Base-by-base conservation (phyloP, 2,329 filamentous ascomycete species). In the Metarhizium album region DNA sequence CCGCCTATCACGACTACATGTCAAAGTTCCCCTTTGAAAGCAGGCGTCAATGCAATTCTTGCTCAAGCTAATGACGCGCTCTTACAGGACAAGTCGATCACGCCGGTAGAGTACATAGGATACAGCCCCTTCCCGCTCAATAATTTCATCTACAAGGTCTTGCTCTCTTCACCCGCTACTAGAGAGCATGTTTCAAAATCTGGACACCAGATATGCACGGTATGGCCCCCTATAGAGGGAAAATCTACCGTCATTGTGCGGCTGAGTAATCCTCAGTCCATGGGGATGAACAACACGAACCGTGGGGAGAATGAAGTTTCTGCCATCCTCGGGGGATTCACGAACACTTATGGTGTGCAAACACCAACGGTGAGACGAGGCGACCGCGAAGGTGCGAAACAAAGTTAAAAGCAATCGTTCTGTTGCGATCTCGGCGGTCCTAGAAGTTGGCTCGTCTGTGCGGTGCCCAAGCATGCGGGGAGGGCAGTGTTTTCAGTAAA, bases 281-380 rank as follows among this genome's bases (percentile, higher is more conserved):
- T 46, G 14, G 52, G 49, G 20, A 14, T 51, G 29, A 54, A 55
- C 42, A 45, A 55, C n/a, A 49, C 48, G 18, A 53, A 52, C 29
- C 58, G 62, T 3, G 53, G 60, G 3, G 53, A 63, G 52, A 63
- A 65, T 45, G 60, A 64, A 16, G 60, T 64, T 2, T 59, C 59
- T 2, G 55, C 58, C 7, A 52, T 55, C n/a, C 40, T 48, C 1
- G 50, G 64, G n/a, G 56, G 2, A 5, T 14, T 38, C 5, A 16
- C n/a, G 37, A 5, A 8, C 16, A n/a, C n/a, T n/a, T n/a, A n/a
- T n/a, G 9, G 37, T 38, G 37, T 38, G 8, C 63, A 57, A 20
- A n/a, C n/a, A n/a, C n/a, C n/a, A n/a, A n/a, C n/a, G n/a, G n/a
- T n/a, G n/a, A n/a, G n/a, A n/a, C n/a, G n/a, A n/a, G n/a, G n/a